phyloP scores from a whole-genome alignment of 768 basidiomycete species.

The Pleurotus djamor region DNA sequence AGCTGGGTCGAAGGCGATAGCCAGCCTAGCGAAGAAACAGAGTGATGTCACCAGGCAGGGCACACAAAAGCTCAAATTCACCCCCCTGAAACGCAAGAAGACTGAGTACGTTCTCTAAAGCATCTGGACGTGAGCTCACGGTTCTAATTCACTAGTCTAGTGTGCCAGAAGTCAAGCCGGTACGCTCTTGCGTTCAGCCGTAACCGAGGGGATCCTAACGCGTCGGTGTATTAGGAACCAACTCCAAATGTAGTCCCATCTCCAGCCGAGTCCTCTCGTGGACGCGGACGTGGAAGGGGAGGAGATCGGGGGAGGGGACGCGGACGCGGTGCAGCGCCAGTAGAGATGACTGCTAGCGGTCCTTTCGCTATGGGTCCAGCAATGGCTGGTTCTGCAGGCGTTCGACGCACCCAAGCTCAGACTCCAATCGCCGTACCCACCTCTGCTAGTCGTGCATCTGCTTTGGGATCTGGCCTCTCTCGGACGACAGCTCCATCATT shows the following conservation, averaged over 20 bases:
- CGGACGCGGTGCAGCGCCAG: slow-evolving; percentile 48
- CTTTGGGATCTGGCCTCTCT: slow-evolving; percentile 47
- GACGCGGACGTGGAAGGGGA: slow-evolving; percentile 48
- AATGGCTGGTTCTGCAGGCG: slow-evolving; percentile 49
- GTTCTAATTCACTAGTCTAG: neutral
- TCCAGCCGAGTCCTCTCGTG: slow-evolving; percentile 28
- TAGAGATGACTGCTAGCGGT: slow-evolving; percentile 82
- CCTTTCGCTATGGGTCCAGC: slow-evolving; percentile 88
- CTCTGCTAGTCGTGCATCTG: slow-evolving; percentile 17
- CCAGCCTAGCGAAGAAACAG: slow-evolving; percentile 72
- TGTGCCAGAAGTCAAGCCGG: slow-evolving; percentile 63
- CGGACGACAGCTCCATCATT: slow-evolving; percentile 48
- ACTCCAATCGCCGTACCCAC: slow-evolving; percentile 32
- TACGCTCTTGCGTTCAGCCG: slow-evolving; percentile 24
- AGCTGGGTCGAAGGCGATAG: slow-evolving; percentile 61
- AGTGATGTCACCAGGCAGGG: slow-evolving; percentile 73
- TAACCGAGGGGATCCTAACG: neutral
- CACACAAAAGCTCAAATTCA: slow-evolving; percentile 76
- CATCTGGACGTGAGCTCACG: neutral
- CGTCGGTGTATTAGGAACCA: slow-evolving; percentile 41
- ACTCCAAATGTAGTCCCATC: slow-evolving; percentile 26
- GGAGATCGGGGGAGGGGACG: slow-evolving; percentile 51
- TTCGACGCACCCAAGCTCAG: slow-evolving; percentile 50
- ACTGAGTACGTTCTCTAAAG: slow-evolving; percentile 47
- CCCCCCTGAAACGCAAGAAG: slow-evolving; percentile 64